A percentile compares a stretch with the other conserved stretches of the same genome.
Conservation (phyloP, 208 protist genomes). For the Naegleria fowleri region DNA sequence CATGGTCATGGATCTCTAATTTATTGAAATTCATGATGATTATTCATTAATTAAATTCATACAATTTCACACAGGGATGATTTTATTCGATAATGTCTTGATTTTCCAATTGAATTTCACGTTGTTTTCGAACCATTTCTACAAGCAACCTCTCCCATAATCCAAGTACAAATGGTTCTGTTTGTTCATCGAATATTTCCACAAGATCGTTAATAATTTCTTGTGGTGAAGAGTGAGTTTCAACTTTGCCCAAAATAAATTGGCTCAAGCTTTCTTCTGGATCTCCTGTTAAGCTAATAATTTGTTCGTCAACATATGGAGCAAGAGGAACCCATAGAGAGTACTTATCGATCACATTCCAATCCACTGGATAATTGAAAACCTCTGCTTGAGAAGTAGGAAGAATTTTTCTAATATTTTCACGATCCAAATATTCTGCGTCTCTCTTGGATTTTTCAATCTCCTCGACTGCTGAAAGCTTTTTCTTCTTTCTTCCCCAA, state of each 20-base stretch:
- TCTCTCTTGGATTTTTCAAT: background rate
- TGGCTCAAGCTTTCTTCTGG: background rate
- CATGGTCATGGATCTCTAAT: background rate
- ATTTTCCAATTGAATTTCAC: background rate
- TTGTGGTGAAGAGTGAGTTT: background rate
- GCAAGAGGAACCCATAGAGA: background rate
- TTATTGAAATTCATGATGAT: no score
- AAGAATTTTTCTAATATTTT: background rate
- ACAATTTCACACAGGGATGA: no score
- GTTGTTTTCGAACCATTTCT: background rate
- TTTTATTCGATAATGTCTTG: background rate
- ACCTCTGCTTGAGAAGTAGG: background rate
- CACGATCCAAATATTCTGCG: background rate
- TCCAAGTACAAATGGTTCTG: background rate
- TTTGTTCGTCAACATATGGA: background rate
- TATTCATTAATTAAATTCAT: no score
- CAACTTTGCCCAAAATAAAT: background rate
- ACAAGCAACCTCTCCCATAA: background rate
- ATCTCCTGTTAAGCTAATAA: background rate
- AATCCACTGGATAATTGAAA: background rate
- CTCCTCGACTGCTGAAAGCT: background rate
- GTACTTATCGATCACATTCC: constrained; percentile 18
- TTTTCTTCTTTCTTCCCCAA: background rate
- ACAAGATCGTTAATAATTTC: background rate
- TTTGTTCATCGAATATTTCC: background rate